These are phyloP conservation scores for Russula abietina DNA, from an alignment of 768 basidiomycete genomes.

Conservation along the genomic window DNA sequence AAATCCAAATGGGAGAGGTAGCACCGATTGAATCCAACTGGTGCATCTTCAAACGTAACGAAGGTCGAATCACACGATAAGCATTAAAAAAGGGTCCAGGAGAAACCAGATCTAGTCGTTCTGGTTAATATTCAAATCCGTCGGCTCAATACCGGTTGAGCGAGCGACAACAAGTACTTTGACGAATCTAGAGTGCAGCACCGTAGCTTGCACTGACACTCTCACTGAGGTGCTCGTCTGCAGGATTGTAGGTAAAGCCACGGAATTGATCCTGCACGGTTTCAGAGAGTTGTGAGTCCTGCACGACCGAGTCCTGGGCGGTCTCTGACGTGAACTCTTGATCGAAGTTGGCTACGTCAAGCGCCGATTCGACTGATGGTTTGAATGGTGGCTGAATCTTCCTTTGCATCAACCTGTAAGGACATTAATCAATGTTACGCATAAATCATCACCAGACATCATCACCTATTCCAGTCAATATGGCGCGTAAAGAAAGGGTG, in stretches of 20 bases:
- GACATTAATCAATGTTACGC: not conserved
- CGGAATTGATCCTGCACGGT: conserved; percentile 96
- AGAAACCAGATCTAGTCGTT: not conserved
- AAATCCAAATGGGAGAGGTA: not conserved
- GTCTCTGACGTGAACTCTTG: conserved; percentile 95
- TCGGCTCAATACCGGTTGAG: conserved; percentile 17
- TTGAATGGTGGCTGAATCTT: conserved; percentile 98
- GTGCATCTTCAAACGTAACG: conserved; percentile 7
- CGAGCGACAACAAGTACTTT: conserved; percentile 3
- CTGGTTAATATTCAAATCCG: not conserved
- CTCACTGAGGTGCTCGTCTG: conserved; percentile 78
- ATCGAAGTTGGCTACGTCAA: conserved; percentile 96
- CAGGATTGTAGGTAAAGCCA: conserved; percentile 85
- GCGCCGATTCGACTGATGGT: conserved; percentile 90
- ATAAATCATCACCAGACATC: conserved; percentile 24
- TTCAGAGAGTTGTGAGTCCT: conserved; percentile 85
- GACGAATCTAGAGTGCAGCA: conserved; percentile 14
- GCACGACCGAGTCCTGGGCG: conserved; percentile 92
- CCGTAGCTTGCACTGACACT: conserved; percentile 70
- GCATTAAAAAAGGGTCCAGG: not conserved
- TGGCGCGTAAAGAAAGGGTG: conserved; percentile 94
- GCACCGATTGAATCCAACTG: conserved; percentile 2
- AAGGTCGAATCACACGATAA: conserved; percentile 13
- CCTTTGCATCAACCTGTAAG: conserved; percentile 67
- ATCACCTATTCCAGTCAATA: conserved; percentile 82